Evolutionary conservation across 2,329 filamentous ascomycete genomes (phyloP).

Genomic region (Ceratocystis alfenasii): DNA sequence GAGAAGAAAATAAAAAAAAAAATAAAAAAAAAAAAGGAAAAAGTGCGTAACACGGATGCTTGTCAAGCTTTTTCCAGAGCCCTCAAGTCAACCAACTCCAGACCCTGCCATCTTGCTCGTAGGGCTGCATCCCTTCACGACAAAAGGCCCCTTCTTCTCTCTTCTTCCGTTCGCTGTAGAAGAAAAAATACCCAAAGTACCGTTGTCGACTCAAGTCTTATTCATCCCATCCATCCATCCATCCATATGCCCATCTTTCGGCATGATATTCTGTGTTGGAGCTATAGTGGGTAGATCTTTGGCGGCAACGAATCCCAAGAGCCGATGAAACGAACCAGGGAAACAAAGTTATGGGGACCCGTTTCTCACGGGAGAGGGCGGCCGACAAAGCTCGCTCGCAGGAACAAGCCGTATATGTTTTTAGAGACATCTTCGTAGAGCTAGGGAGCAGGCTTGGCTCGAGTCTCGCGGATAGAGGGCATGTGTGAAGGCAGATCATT

Average conservation of each 20-base stretch:
- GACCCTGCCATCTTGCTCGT: slow-evolving; percentile 9
- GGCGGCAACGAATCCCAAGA: background rate
- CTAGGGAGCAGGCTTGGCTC: background rate
- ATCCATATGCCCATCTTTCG: slow-evolving; percentile 7
- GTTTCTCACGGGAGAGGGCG: background rate
- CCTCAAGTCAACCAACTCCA: background rate
- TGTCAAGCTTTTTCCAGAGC: background rate
- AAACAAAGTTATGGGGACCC: slow-evolving; percentile 11
- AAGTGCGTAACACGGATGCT: background rate
- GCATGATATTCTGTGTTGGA: slow-evolving; percentile 9
- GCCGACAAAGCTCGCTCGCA: background rate
- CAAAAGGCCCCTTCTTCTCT: slow-evolving; percentile 17
- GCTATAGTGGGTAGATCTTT: background rate
- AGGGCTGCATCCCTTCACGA: slow-evolving; percentile 15
- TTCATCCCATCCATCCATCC: slow-evolving; percentile 9
- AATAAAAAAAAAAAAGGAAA: background rate
- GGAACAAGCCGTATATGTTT: slow-evolving; percentile 1
- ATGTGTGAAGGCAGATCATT: too few relatives aligned
- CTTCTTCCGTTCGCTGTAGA: background rate
- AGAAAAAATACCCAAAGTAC: slow-evolving; percentile 1
- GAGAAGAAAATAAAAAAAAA: background rate
- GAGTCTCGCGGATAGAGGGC: background rate
- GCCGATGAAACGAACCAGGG: slow-evolving; percentile 9
- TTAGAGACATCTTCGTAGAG: background rate
- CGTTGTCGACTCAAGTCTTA: slow-evolving; percentile 7